phyloP scores from a whole-genome alignment of 345 rosid genomes.

The Gossypium turneri region DNA sequence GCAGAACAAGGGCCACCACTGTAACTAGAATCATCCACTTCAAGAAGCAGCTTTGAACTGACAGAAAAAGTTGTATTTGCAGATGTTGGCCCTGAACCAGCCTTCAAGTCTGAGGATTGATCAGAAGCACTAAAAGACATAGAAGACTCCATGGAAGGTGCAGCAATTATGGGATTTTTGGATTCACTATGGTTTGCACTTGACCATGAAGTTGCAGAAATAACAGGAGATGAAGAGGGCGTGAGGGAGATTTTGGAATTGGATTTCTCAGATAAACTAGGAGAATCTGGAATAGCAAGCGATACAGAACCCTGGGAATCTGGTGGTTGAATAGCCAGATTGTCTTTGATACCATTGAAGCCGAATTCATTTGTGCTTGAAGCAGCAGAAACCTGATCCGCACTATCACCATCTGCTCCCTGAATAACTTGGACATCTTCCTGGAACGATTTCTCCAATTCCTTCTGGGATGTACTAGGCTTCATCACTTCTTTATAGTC shows the following conservation, averaged over 20 bases:
- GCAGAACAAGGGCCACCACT: conserved; percentile 99
- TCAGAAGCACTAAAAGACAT: conserved; percentile 61
- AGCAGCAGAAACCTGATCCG: conserved; percentile 45
- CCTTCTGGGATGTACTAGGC: conserved; percentile 40
- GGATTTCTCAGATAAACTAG: conserved; percentile 79
- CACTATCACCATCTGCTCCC: conserved; percentile 40
- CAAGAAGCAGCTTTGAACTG: conserved; percentile 66
- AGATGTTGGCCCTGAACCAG: conserved; percentile 48
- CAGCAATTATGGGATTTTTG: conserved; percentile 39
- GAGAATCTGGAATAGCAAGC: conserved; percentile 58
- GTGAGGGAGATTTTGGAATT: conserved; percentile 48
- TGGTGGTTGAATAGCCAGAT: conserved; percentile 36
- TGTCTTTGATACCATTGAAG: conserved; percentile 35
- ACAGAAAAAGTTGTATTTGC: conserved; percentile 54
- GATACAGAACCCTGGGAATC: conserved; percentile 70
- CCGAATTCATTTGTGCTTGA: conserved; percentile 52
- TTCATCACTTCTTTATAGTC: conserved; percentile 47
- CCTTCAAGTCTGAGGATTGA: conserved; percentile 59
- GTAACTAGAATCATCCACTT: conserved; percentile 88
- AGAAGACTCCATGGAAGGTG: conserved; percentile 72
- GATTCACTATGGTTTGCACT: conserved; percentile 52
- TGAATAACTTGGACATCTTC: conserved; percentile 44
- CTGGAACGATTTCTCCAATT: conserved; percentile 39
- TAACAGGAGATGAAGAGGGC: conserved; percentile 61
- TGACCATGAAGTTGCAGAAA: conserved; percentile 82